Base-by-base conservation (phyloP, 2,329 filamentous ascomycete genomes). In the Sclerotinia minor region DNA sequence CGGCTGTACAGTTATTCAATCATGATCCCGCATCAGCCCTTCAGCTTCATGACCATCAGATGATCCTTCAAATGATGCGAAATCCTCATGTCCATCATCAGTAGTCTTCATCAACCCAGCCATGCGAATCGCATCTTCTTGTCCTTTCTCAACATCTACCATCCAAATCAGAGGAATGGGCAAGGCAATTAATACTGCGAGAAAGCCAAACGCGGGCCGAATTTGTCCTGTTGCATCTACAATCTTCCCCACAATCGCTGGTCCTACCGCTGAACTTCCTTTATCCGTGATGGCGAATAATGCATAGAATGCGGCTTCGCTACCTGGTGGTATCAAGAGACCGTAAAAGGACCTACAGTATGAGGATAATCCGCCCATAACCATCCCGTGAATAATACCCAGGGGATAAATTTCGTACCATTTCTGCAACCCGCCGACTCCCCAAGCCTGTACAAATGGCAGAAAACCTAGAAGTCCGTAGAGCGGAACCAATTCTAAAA, bases 351-450 rank as follows among this genome's bases (percentile, higher is more conserved):
- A 94, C 53, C 95, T 89, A 77, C 95, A 98, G 79, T 98, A 97
- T 32, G 90, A 91, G 68, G 91, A 92, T 52, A 99, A 81, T 0
- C 95, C 95, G n/a, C 95, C 95, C 41, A 98, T 87, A 2, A 98
- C 94, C 61, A 99, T 87, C 0, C 95, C 95, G 78, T 97, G 98
- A 17, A 98, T 87, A 3, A 91, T 91, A 0, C 92, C 94, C 0
- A 99, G 80, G 0, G 92, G 92, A 74, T 95, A 98, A 92, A 99
- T 97, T 75, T 99, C 95, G 92, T 93, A 97, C 3, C 92, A 89
- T 76, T 95, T 89, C 78, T 97, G 93, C n/a, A 99, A 83, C 1
- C 95, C 95, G 52, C 93, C 80, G 6, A 92, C 87, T 0, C 92
- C 94, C 79, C 90, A 87, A 9, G 83, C 81, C 73, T 88, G 85